Evolutionary conservation across 345 rosid genomes (phyloP), one percentile per base, ranked within the genome.

Genomic region (Gossypium raimondii): DNA sequence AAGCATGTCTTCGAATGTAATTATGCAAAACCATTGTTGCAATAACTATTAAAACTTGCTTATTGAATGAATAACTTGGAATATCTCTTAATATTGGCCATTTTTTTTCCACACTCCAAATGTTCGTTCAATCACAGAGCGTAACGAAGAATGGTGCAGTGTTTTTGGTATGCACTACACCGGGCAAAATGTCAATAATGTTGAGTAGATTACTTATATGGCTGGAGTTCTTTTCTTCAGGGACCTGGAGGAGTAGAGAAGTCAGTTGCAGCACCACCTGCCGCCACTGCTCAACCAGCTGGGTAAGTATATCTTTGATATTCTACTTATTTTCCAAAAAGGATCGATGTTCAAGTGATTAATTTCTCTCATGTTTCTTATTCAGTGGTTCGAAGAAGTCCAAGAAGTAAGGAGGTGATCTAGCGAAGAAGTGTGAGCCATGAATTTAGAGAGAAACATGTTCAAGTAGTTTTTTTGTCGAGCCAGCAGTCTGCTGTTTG

Each of bases 201-300:
- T 20, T 20, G 20, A 20, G 20, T 20, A 20, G 20, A 20, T 20
- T 20, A 20, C 20, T 20, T 20, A 20, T 20, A 20, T 20, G 20
- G 20, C 20, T 20, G 20, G 20, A 20, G 20, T 20, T 20, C 20
- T 20, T 20, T 34, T 34, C 41, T 51, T 14, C 75, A 89, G 90
- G 92, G 95, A 38, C 95, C 92, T 67, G 86, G 88, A 52, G 89
- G 85, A 56, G 89, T 84, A 77, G 93, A 82, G 34, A 75, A 79
- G 67, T 77, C 81, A 50, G 77, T 76, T 38, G 70, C 79, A 6
- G 85, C 86, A 65, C 66, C 83, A 56, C 74, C 85, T 73, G 81
- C 81, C 22, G 74, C 84, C 12, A 72, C 17, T 4, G 17, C 84
- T 0, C 84, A 82, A 82, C 58, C 85, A 3, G 67, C 84, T 10